A percentile compares a stretch with the other conserved stretches of the same genome.
phyloP scores from a whole-genome alignment of 345 rosid genomes.

The Eucalyptus tenuipes region DNA sequence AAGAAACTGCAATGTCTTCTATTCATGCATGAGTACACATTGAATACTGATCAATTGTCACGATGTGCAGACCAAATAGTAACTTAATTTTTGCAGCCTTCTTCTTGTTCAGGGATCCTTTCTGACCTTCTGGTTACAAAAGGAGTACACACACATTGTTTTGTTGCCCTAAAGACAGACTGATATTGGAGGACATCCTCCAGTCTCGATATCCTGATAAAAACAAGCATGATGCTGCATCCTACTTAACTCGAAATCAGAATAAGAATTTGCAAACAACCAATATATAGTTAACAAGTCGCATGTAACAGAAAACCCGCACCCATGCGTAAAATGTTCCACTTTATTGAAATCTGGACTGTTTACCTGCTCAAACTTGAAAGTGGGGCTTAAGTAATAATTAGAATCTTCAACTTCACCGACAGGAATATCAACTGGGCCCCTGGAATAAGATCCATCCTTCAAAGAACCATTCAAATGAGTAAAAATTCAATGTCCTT shows the following conservation, averaged over 20 bases:
- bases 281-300: neutral
- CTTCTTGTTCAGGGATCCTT: neutral
- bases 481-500: neutral
- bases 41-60: neutral
- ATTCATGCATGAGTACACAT: neutral
- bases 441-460: constrained; percentile 96
- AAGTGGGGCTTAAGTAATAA: constrained; percentile 63
- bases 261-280: neutral
- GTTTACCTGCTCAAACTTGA: constrained; percentile 77
- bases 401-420: constrained; percentile 44
- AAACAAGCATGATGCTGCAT: neutral
- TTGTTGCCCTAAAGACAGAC: neutral
- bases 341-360: neutral
- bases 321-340: neutral
- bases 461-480: constrained; percentile 1
- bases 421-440: constrained; percentile 67
- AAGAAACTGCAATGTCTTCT: neutral
- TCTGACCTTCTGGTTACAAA: neutral
- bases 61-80: neutral
- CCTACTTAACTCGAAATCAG: neutral
- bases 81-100: neutral
- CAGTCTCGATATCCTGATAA: neutral
- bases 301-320: neutral
- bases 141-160: neutral
- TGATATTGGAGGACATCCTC: neutral